Conservation (phyloP, 2,329 filamentous ascomycete genomes). For the Colletotrichum lini region DNA sequence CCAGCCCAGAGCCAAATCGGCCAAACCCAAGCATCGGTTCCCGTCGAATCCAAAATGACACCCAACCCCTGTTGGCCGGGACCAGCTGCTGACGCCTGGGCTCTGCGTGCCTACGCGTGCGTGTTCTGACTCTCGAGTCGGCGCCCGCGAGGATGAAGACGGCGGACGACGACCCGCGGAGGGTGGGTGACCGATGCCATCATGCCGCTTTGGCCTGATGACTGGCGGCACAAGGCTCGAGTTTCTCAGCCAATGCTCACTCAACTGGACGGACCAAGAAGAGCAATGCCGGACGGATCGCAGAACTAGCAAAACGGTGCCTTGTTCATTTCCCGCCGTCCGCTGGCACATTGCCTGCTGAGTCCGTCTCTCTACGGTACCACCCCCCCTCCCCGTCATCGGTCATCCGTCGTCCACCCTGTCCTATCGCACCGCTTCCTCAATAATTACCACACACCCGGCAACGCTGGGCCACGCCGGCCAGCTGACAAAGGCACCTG, state of each 20-base stretch:
- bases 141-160: slow-evolving; percentile 26
- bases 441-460: slow-evolving; percentile 32
- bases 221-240: slow-evolving; percentile 20
- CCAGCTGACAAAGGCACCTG: slow-evolving; percentile 42
- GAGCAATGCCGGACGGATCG: slow-evolving; percentile 22
- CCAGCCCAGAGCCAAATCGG: slow-evolving; percentile 21
- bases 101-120: slow-evolving; percentile 28
- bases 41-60: slow-evolving; percentile 13
- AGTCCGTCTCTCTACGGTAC: slow-evolving; percentile 5
- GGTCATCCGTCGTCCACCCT: slow-evolving; percentile 35
- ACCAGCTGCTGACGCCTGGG: slow-evolving; percentile 40
- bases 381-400: slow-evolving; percentile 27
- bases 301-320: slow-evolving; percentile 34
- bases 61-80: slow-evolving; percentile 25
- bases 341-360: slow-evolving; percentile 13
- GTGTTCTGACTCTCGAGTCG: neutral
- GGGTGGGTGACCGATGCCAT: slow-evolving; percentile 34
- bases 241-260: slow-evolving; percentile 21
- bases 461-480: slow-evolving; percentile 24
- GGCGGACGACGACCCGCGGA: slow-evolving; percentile 27
- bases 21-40: slow-evolving; percentile 29
- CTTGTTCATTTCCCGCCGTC: slow-evolving; percentile 6
- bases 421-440: slow-evolving; percentile 29
- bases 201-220: slow-evolving; percentile 40
- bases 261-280: slow-evolving; percentile 9